A percentile compares a stretch with the other conserved stretches of the same genome.
Evolutionary conservation across 768 basidiomycete species (phyloP).

Genomic region (Boletellus sp.): DNA sequence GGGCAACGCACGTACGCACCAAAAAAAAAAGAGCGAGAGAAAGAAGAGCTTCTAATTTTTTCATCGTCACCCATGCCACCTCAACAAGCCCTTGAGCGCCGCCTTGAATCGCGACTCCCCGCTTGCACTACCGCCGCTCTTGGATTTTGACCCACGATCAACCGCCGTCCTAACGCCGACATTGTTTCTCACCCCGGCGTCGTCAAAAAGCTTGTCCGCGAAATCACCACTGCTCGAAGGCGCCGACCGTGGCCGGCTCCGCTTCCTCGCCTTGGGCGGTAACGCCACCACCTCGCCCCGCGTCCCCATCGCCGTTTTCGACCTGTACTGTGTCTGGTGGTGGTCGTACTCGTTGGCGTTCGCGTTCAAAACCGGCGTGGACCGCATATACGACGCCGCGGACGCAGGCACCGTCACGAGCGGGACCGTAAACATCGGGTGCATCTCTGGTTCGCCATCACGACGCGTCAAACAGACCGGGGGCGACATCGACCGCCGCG

Average conservation of each 20-base stretch:
- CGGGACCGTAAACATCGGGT: slow-evolving; percentile 31
- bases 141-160: neutral
- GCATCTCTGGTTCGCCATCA: neutral
- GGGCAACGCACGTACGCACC: neutral
- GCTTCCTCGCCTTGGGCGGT: slow-evolving; percentile 7
- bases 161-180: neutral
- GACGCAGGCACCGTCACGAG: slow-evolving; percentile 23
- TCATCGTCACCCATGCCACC: slow-evolving; percentile 4
- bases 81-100: slow-evolving; percentile 17
- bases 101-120: slow-evolving; percentile 15
- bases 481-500: neutral
- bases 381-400: neutral
- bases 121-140: neutral
- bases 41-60: too few species aligned
- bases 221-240: slow-evolving; percentile 13
- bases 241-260: slow-evolving; percentile 25
- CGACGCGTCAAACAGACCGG: neutral
- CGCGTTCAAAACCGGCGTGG: neutral
- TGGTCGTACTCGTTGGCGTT: too few species aligned
- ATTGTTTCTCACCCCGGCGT: neutral
- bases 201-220: slow-evolving; percentile 16
- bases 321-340: neutral
- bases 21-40: too few species aligned
- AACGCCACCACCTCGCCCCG: neutral
- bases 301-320: neutral